phyloP scores from a whole-genome alignment of 192 early-diverging fungal genomes.

The Chytriomyces hyalinus region DNA sequence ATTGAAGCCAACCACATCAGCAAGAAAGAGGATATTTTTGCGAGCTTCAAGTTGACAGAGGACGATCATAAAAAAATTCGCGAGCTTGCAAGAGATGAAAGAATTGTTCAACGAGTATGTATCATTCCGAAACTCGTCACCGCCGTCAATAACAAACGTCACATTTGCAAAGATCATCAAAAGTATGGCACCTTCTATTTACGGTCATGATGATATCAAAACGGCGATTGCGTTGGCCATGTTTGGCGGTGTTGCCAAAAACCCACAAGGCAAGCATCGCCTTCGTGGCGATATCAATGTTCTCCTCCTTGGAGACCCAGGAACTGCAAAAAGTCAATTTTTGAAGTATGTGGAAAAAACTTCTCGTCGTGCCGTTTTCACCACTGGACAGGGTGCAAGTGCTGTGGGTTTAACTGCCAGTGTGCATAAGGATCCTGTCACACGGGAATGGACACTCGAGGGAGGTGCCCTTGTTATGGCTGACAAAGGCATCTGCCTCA shows the following conservation, averaged over 20 bases:
- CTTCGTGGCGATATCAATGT: conserved; percentile 98
- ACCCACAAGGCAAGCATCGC: conserved; percentile 91
- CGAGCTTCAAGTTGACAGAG: conserved; percentile 85
- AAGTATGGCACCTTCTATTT: conserved; percentile 98
- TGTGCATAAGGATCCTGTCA: conserved; percentile 72
- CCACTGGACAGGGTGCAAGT: conserved; percentile 74
- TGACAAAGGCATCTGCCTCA: conserved; percentile 87
- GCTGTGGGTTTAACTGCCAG: conserved; percentile 75
- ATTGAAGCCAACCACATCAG: conserved; percentile 96
- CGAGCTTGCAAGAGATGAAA: conserved; percentile 74
- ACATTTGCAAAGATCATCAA: conserved; percentile 72
- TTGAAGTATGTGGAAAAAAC: conserved; percentile 81
- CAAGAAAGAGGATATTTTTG: conserved; percentile 87
- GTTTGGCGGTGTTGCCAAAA: conserved; percentile 96
- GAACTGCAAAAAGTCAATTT: conserved; percentile 87
- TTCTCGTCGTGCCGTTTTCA: conserved; percentile 80
- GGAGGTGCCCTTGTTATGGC: conserved; percentile 85
- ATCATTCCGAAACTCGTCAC: background rate
- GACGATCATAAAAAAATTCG: conserved; percentile 85
- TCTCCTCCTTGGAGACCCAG: conserved; percentile 86
- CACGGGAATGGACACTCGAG: conserved; percentile 78
- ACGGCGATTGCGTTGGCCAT: conserved; percentile 89
- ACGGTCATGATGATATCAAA: conserved; percentile 97
- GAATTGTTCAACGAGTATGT: conserved; percentile 76
- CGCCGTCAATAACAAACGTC: background rate